Conservation (phyloP, 352 stramenopile species). For the Phytophthora pistaciae region DNA sequence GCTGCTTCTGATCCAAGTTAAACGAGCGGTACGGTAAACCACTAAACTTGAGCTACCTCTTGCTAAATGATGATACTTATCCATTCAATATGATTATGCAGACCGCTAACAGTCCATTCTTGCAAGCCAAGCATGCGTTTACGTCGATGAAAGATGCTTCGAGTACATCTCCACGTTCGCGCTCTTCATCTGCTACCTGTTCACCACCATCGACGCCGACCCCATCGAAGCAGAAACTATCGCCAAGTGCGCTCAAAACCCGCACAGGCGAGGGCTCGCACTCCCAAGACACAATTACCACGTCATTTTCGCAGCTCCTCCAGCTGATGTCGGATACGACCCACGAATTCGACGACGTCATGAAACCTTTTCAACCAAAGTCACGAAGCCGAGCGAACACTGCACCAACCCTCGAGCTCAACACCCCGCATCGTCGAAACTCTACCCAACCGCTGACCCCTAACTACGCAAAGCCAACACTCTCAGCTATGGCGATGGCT, state of each 20-base stretch:
- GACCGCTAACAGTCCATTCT: slow-evolving; percentile 26
- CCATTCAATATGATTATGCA: not conserved
- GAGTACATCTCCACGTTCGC: slow-evolving; percentile 9
- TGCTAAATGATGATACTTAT: no score
- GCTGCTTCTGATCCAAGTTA: slow-evolving; percentile 51
- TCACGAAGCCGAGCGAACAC: slow-evolving; percentile 20
- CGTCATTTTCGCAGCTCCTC: slow-evolving; percentile 48
- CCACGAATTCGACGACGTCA: slow-evolving; percentile 8
- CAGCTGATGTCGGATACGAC: slow-evolving; percentile 36
- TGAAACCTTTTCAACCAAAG: slow-evolving; percentile 7
- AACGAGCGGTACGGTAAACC: slow-evolving; percentile 42
- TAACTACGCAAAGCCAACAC: slow-evolving; percentile 33
- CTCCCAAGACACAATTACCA: slow-evolving; percentile 26
- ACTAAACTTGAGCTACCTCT: not conserved
- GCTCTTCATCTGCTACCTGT: slow-evolving; percentile 8
- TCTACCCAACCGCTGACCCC: slow-evolving; percentile 6
- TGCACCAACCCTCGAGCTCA: not conserved
- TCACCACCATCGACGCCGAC: slow-evolving; percentile 17
- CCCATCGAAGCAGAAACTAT: slow-evolving; percentile 16
- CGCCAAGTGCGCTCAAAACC: not conserved
- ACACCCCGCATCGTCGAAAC: not conserved
- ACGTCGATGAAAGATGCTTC: not conserved
- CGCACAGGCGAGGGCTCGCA: not conserved
- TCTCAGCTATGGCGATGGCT: slow-evolving; percentile 14
- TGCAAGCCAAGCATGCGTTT: slow-evolving; percentile 16